phyloP scores from a whole-genome alignment of 495 filamentous ascomycete genomes.

The Penicillium chermesinum region DNA sequence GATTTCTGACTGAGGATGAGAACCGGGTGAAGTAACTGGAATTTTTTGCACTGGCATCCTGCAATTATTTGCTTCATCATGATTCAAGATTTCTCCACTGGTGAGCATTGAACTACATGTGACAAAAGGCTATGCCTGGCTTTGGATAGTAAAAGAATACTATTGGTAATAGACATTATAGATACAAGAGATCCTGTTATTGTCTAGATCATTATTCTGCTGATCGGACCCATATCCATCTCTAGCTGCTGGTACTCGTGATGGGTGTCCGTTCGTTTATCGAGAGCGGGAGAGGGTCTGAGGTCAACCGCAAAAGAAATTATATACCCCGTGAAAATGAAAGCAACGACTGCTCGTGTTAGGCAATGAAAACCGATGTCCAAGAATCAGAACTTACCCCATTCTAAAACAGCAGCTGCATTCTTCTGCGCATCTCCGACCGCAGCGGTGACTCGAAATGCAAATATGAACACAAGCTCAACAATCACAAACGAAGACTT shows the following conservation, averaged over 20 bases:
- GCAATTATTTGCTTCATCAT: too few species aligned
- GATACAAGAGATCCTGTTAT: neutral
- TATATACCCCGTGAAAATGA: constrained; percentile 19
- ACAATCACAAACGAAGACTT: constrained; percentile 19
- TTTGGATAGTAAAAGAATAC: neutral
- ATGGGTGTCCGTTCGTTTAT: constrained; percentile 2
- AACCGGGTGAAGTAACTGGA: too few species aligned
- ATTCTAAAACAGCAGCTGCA: constrained; percentile 17
- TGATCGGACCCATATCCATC: constrained; percentile 6
- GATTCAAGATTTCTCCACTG: too few species aligned
- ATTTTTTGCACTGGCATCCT: too few species aligned
- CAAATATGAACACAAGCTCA: constrained; percentile 16
- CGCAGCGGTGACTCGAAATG: constrained; percentile 12
- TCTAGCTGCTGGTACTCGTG: constrained; percentile 17
- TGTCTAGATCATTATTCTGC: neutral
- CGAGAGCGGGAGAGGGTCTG: constrained; percentile 3
- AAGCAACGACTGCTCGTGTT: constrained; percentile 13
- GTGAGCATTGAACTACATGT: too few species aligned
- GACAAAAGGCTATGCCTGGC: too few species aligned
- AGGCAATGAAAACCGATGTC: neutral
- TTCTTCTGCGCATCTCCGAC: constrained; percentile 10
- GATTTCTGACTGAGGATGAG: too few species aligned
- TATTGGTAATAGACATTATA: neutral
- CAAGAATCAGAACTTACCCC: constrained; percentile 8
- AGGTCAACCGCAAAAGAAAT: constrained; percentile 18